These are phyloP conservation scores for Leptographium procerum DNA, from an alignment of 2,329 filamentous ascomycete genomes.

Conservation along the genomic window DNA sequence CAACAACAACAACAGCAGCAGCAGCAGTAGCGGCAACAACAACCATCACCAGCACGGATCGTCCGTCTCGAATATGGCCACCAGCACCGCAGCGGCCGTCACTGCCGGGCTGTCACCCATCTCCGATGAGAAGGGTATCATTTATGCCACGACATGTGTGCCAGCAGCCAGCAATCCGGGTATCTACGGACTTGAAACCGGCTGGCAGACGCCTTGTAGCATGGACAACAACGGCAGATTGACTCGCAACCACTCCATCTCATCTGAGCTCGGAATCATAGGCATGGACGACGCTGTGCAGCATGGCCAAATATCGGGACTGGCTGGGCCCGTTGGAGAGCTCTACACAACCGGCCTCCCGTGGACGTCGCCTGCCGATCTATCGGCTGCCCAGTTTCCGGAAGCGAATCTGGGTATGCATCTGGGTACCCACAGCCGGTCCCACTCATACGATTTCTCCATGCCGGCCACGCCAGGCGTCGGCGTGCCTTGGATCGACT, in stretches of 20 bases:
- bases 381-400: constrained; percentile 20
- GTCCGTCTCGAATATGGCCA: neutral
- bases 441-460: constrained; percentile 21
- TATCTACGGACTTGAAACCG: constrained; percentile 25
- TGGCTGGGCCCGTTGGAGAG: constrained; percentile 14
- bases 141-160: constrained; percentile 16
- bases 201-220: constrained; percentile 27
- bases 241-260: constrained; percentile 22
- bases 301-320: neutral
- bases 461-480: constrained; percentile 9
- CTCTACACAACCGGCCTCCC: constrained; percentile 26
- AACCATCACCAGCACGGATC: neutral
- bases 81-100: constrained; percentile 8
- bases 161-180: constrained; percentile 15
- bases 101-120: constrained; percentile 15
- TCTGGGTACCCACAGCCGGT: constrained; percentile 14
- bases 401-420: constrained; percentile 23
- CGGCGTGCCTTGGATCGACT: constrained; percentile 8
- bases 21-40: constrained; percentile 10
- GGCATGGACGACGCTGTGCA: constrained; percentile 18
- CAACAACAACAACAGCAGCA: constrained; percentile 9
- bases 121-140: constrained; percentile 18
- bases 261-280: constrained; percentile 20
- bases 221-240: constrained; percentile 20
- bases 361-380: constrained; percentile 28